Conservation (phyloP, 305 asterid species). For the Fraxinus ornus region DNA sequence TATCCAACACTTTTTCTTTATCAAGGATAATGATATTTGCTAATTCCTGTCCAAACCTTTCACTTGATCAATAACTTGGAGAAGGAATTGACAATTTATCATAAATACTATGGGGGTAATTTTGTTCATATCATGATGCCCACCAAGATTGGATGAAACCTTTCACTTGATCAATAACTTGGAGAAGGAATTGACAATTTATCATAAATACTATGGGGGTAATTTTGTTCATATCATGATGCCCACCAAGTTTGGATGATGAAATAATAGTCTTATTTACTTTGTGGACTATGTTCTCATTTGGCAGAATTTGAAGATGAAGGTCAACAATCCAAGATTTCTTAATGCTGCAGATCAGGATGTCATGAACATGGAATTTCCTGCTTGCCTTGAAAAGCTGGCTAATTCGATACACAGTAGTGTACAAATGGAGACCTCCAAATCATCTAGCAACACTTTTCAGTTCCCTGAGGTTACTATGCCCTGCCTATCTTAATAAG, state of each 20-base stretch:
- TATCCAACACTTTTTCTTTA: not conserved
- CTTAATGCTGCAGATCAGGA: slow-evolving; percentile 67
- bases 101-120: slow-evolving; percentile 12
- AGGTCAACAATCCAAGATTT: slow-evolving; percentile 80
- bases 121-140: slow-evolving; percentile 12
- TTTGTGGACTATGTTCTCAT: slow-evolving; percentile 26
- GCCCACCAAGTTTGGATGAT: slow-evolving; percentile 14
- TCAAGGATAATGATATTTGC: slow-evolving; percentile 16
- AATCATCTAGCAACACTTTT: slow-evolving; percentile 41
- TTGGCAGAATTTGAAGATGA: slow-evolving; percentile 91
- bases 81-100: not conserved
- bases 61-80: slow-evolving; percentile 4
- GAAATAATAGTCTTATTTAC: slow-evolving; percentile 25
- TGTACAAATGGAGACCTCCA: slow-evolving; percentile 33
- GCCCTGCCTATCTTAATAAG: slow-evolving; percentile 24
- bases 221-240: slow-evolving; percentile 12
- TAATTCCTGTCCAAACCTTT: not conserved
- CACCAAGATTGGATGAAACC: slow-evolving; percentile 4
- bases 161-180: not conserved
- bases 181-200: slow-evolving; percentile 7
- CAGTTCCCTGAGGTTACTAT: slow-evolving; percentile 75
- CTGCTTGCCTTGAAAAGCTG: slow-evolving; percentile 62
- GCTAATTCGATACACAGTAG: slow-evolving; percentile 36
- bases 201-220: slow-evolving; percentile 4
- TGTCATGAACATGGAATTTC: slow-evolving; percentile 63